Percentiles rank a stretch among this genome's conserved stretches.
These are phyloP conservation scores for Friedmanniomyces endolithicus DNA, from an alignment of 495 filamentous ascomycete species.

Conservation along the genomic window DNA sequence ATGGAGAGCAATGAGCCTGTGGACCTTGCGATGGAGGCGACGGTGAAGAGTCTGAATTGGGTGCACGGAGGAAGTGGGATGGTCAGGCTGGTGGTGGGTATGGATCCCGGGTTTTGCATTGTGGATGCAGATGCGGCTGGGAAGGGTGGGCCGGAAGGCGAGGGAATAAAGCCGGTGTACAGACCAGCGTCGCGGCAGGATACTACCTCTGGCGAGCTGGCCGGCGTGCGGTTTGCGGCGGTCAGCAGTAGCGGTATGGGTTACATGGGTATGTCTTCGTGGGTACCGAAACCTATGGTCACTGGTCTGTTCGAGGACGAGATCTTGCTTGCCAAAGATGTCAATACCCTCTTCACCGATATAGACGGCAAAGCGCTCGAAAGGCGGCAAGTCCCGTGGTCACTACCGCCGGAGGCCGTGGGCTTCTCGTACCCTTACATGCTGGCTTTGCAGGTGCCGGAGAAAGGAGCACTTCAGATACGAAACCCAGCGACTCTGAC, in stretches of 20 bases:
- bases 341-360: conserved; percentile 87
- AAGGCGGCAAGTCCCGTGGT: conserved; percentile 83
- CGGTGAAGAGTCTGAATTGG: conserved; percentile 79
- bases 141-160: conserved; percentile 27
- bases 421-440: conserved; percentile 96
- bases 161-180: conserved; percentile 54
- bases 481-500: conserved; percentile 85
- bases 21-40: conserved; percentile 67
- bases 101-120: conserved; percentile 77
- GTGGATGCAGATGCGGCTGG: conserved; percentile 60
- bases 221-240: conserved; percentile 49
- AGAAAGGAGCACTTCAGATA: conserved; percentile 79
- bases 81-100: conserved; percentile 66
- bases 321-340: conserved; percentile 83
- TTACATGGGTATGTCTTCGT: conserved; percentile 86
- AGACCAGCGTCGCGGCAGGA: conserved; percentile 59
- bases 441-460: conserved; percentile 67
- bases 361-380: conserved; percentile 68
- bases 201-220: conserved; percentile 41
- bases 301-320: conserved; percentile 71
- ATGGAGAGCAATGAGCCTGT: conserved; percentile 49
- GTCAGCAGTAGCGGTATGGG: conserved; percentile 72
- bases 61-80: conserved; percentile 49
- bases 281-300: conserved; percentile 78
- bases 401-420: conserved; percentile 71